Conservation (phyloP, 345 rosid species). For the Hibiscus trionum region DNA sequence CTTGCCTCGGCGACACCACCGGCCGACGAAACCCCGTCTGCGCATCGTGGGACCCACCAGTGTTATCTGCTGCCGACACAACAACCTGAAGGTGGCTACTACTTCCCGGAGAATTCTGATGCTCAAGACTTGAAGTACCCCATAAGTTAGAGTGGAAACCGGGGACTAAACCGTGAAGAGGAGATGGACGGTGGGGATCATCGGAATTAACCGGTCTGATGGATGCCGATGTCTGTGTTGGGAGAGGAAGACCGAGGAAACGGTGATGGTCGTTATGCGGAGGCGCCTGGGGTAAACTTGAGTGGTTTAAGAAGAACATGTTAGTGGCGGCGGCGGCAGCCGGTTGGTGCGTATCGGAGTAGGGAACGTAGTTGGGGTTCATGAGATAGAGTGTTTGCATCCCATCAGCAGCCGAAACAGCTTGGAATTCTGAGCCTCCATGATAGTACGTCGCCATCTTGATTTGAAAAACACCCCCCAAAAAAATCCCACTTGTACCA, state of each 20-base stretch:
- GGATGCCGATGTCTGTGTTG: constrained; percentile 5
- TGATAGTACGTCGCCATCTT: constrained; percentile 50
- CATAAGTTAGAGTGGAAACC: constrained; percentile 27
- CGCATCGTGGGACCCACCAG: constrained; percentile 12
- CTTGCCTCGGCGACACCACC: constrained; percentile 29
- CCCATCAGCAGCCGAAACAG: constrained; percentile 15
- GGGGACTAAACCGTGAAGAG: constrained; percentile 20
- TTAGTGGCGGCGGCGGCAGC: constrained; percentile 3
- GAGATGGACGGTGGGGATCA: constrained; percentile 19
- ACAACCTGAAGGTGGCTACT: constrained; percentile 3
- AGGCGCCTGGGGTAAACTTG: constrained; percentile 27
- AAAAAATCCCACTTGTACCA: not conserved
- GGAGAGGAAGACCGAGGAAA: constrained; percentile 34
- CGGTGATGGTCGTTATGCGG: constrained; percentile 20
- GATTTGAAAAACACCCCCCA: not conserved
- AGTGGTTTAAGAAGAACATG: constrained; percentile 30
- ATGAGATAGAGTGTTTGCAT: constrained; percentile 44
- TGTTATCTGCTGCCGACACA: constrained; percentile 1
- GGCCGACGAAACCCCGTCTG: constrained; percentile 16
- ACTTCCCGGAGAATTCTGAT: constrained; percentile 14
- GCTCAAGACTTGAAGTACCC: constrained; percentile 20
- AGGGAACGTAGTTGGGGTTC: constrained; percentile 41
- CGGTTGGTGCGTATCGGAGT: constrained; percentile 25
- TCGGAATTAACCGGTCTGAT: constrained; percentile 10
- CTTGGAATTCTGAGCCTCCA: constrained; percentile 41